Evolutionary conservation across 1,139 yeast species (phyloP), one percentile per base, ranked within the genome.

Genomic region (Magnusiomyces clavatus): DNA sequence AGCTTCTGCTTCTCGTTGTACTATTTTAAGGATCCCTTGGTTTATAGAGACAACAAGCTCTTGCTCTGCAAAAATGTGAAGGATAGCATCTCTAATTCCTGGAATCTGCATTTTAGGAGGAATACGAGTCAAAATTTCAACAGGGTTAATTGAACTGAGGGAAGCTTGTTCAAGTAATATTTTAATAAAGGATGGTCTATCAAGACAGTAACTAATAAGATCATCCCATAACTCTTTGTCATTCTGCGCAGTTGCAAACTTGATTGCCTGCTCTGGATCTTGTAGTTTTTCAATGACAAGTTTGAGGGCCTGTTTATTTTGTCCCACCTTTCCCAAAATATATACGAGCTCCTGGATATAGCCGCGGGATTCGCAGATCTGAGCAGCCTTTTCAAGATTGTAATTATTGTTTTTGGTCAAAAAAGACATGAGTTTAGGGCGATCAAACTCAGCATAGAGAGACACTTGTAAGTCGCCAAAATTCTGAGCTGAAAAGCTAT

Each of bases 241-340:
- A 51, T 83, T 81, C 58, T 85, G 82, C 14, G 77, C 75, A 54
- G 77, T 81, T 1, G 94, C 95, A 74, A 89, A 92, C 16, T 76
- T 77, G 38, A 92, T 86, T 0, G 97, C 97, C 60, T 79, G 76
- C 42, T 77, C 77, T 0, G 96, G 94, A 63, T 90, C 94, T 52
- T 83, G 77, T 51, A 89, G 69, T 59, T 86, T 77, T 58, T 86
- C 83, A 44, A 89, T 82, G 17, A 92, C 89, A 50, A 92, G 72
- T 56, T 75, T 76, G 60, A 92, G 69, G 0, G 97, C 97, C 54
- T 79, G 77, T 57, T 77, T 78, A 55, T 83, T 81, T 58, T 86
- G 86, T 1, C 98, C 98, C 35, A 86, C 82, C 61, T 81, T 81
- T 6, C 96, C 95, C 57, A 88, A 75, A 39, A 92, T 69, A 61